phyloP scores from a whole-genome alignment of 306 rosid species.

The Castanea mollissima region DNA sequence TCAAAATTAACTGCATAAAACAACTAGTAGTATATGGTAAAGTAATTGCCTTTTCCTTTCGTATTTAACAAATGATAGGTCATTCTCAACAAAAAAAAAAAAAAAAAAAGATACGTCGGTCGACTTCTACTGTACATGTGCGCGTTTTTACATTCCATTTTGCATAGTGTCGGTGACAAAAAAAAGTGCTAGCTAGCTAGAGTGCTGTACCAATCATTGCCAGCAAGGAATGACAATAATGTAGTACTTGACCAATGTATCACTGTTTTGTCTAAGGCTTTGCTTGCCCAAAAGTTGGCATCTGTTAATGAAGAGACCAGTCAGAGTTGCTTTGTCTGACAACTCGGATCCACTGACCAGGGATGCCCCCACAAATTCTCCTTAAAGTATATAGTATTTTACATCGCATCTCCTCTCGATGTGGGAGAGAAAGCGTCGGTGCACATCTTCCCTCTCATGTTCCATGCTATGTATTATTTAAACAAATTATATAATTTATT shows the following conservation, averaged over 20 bases:
- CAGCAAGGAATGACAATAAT: constrained; percentile 7
- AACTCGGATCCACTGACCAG: not conserved
- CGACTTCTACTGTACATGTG: too few species aligned
- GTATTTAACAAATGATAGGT: not conserved
- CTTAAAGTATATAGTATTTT: too few species aligned
- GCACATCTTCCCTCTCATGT: not conserved
- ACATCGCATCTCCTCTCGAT: too few species aligned
- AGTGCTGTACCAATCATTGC: constrained; percentile 13
- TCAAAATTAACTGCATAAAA: too few species aligned
- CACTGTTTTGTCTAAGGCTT: too few species aligned
- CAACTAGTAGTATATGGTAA: too few species aligned
- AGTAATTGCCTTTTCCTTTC: not conserved
- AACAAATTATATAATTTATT: too few species aligned
- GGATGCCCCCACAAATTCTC: not conserved
- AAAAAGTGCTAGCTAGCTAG: not conserved
- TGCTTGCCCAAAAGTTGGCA: not conserved
- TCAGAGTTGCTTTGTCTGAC: not conserved
- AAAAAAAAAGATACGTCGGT: too few species aligned
- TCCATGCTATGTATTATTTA: too few species aligned
- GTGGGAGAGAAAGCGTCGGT: not conserved
- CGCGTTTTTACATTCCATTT: too few species aligned
- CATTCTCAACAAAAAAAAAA: too few species aligned
- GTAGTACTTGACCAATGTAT: too few species aligned
- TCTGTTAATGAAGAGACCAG: not conserved
- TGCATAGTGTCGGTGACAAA: constrained; percentile 14